Conservation (phyloP, 345 rosid genomes). For the Eucalyptus cloeziana region DNA sequence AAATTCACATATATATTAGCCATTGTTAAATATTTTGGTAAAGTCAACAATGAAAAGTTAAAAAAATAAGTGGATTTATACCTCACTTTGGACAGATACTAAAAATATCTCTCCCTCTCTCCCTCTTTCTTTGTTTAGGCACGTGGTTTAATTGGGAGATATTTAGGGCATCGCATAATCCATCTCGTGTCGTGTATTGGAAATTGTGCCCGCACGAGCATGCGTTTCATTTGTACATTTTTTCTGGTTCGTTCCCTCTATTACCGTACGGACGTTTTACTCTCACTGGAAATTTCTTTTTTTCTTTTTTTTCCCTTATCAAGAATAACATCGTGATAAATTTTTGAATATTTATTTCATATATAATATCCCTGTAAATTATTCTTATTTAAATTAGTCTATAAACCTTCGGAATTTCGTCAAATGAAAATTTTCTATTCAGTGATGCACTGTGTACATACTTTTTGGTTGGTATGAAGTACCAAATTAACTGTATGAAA, state of each 20-base stretch:
- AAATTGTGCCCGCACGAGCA: not conserved
- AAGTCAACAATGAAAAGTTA: not conserved
- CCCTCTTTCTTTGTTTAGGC: not conserved
- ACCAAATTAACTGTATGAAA: not conserved
- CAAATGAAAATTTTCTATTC: not conserved
- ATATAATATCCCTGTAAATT: not conserved
- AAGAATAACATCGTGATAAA: not conserved
- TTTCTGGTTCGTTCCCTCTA: not conserved
- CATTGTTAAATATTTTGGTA: not conserved
- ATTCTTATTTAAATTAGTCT: not conserved
- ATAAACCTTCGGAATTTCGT: not conserved
- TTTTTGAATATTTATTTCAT: not conserved
- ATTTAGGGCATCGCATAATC: not conserved
- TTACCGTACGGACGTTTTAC: not conserved
- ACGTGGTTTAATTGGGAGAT: not conserved
- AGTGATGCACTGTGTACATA: not conserved
- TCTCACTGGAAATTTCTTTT: not conserved
- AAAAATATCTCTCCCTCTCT: not conserved
- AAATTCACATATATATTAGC: not conserved
- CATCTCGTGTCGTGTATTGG: not conserved
- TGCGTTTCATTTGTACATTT: too few relatives aligned
- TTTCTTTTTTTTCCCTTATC: not conserved
- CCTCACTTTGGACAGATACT: not conserved
- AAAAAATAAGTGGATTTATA: not conserved
- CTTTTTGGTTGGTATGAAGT: accelerated